These are phyloP conservation scores for Eutrema yunnanense DNA, from an alignment of 345 rosid species.

Conservation along the genomic window DNA sequence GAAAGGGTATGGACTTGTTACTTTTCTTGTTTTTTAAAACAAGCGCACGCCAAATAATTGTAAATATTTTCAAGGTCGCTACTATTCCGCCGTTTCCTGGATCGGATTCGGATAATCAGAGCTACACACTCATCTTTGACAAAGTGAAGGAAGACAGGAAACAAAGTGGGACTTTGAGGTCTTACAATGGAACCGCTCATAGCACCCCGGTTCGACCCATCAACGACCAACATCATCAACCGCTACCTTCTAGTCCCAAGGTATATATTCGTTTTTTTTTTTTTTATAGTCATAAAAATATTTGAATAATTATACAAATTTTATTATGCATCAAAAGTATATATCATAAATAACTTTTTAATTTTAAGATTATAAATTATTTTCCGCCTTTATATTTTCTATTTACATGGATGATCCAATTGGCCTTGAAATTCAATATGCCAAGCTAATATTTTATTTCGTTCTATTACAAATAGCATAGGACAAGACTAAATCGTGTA, in stretches of 20 bases:
- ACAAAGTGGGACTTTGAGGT: background rate
- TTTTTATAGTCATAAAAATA: background rate
- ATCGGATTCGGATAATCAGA: constrained; percentile 16
- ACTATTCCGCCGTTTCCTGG: constrained; percentile 25
- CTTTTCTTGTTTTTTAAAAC: too few species aligned
- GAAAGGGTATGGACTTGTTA: constrained; percentile 13
- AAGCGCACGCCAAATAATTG: background rate
- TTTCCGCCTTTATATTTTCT: background rate
- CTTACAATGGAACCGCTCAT: constrained; percentile 8
- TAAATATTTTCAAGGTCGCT: constrained; percentile 3
- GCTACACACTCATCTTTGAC: constrained; percentile 28
- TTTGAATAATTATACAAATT: background rate
- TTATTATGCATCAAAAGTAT: background rate
- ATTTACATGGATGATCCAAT: background rate
- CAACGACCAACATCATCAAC: constrained; percentile 10
- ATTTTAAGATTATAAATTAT: background rate
- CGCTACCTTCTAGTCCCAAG: constrained; percentile 29
- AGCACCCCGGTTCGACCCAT: constrained; percentile 15
- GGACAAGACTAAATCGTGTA: background rate
- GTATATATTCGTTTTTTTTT: background rate
- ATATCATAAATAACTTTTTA: background rate
- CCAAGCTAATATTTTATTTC: background rate
- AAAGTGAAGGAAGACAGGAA: constrained; percentile 21
- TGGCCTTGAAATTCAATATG: background rate
- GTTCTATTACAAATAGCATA: background rate